Conservation (phyloP, 345 rosid species). For the Eucalyptus cloeziana region DNA sequence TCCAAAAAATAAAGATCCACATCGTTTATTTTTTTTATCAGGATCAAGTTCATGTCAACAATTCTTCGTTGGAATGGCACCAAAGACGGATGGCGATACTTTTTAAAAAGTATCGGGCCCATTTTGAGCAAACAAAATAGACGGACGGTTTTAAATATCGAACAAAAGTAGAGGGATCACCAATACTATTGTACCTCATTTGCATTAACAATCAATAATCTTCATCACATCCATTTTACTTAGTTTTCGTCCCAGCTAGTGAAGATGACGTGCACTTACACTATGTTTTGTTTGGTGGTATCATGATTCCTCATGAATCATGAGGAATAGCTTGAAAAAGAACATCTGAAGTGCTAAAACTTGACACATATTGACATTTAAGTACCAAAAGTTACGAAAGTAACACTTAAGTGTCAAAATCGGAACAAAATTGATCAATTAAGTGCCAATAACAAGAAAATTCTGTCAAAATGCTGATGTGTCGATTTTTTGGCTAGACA, state of each 20-base stretch:
- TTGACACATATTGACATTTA: fast-evolving
- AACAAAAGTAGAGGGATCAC: not conserved
- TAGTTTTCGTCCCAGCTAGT: not conserved
- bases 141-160: not conserved
- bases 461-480: fast-evolving
- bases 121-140: not conserved
- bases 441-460: no score
- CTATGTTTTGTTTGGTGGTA: not conserved
- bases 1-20: not conserved
- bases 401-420: fast-evolving
- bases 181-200: not conserved
- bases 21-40: not conserved
- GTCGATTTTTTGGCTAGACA: fast-evolving
- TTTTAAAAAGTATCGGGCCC: not conserved
- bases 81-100: not conserved
- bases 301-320: not conserved
- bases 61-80: not conserved
- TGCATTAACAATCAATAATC: not conserved
- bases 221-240: not conserved
- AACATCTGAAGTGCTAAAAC: fast-evolving
- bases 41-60: not conserved
- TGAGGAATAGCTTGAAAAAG: not conserved
- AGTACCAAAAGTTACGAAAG: no score
- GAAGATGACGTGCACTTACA: not conserved
- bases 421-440: fast-evolving